Evolutionary conservation across 75 land plant genomes (phyloP), one percentile per base, ranked within the genome.

Genomic region (Pseudotsuga menziesii): DNA sequence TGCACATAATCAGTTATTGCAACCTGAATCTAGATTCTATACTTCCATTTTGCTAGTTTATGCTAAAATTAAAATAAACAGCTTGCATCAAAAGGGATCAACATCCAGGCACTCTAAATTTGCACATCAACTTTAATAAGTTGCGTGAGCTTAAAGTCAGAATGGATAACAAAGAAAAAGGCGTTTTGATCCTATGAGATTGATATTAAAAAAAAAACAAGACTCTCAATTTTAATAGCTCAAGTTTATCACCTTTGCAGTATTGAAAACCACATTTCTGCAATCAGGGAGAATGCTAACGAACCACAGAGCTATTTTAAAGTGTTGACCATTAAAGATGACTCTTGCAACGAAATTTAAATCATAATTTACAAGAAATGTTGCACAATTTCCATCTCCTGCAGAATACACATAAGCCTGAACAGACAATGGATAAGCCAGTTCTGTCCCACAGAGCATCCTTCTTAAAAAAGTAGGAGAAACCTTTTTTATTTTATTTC

Each of bases 261-360:
- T 88, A 77, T 91, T 94, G 84, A 84, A 89, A 39, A 80, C 80
- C 55, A 66, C 91, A 63, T 77, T 88, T 66, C 82, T 86, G 89
- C 97, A 94, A 75, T 89, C 94, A 62, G 94, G 97, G 39, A 94
- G 88, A 44, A 94, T 91, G 79, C 92, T 91, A 78, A 94, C 82
- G 54, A 94, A 91, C 97, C 97, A 94, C 39, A 92, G 80, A 56
- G 97, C 94, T 71, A 94, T 74, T 55, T 81, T 75, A 73, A 83
- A 94, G 0, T 73, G 72, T 41, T 27, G 32, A 23, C 77, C 83
- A 41, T 74, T 56, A 48, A 90, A 94, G 9, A 77, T 73, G 5
- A 91, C 83, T 23, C 79, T 88, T 17, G 77, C 88, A 36, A 74
- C 69, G 20, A 78, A 55, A 2, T 79, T 75, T 6, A 60, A 54